Evolutionary conservation across 2,329 filamentous ascomycete genomes (phyloP), one percentile per base, ranked within the genome.

Genomic region (Ascocoryne sarcoides): DNA sequence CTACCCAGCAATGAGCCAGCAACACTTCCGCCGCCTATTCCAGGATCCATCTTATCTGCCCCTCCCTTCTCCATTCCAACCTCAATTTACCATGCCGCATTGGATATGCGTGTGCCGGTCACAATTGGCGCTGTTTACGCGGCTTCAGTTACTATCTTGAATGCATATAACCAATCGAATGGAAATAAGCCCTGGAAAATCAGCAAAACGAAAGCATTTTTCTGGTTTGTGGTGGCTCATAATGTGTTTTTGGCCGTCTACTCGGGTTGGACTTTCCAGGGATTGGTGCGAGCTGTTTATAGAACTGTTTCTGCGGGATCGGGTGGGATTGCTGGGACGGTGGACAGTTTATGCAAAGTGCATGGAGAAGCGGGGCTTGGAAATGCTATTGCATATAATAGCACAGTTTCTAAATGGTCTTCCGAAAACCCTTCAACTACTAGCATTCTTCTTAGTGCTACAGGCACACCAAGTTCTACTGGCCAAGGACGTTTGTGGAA

Each of bases 231-330:
- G 52, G 75, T 96, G 44, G 64, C 83, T 21, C 92, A 98, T 73
- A 98, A 96, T 67, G 69, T 95, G 56, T 83, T 94, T 62, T 75
- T 98, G 30, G 88, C 90, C 31, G 70, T 94, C 50, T 96, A 95
- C 68, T 95, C 89, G 9, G 82, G 79, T 34, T 90, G 90, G 79
- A 98, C 92, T 9, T 96, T 86, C 61, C 67, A 77, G 48, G 89
- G 87, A 50, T 95, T 95, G 88, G 65, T 84, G 36, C 69, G 76
- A 46, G 82, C 82, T 33, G 74, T 96, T 59, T 70, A 72, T 47
- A 71, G 75, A 49, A 80, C 76, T 20, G 72, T 86, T 56, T 77
- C 78, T 36, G 68, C 76, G 42, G 78, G 80, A 32, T 73, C 79
- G 43, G 68, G 76, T 43, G 82, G 83, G 34, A 62, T 87, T 31